Evolutionary conservation across 2,329 filamentous ascomycete species (phyloP).

Genomic region (Triangularia setosa): DNA sequence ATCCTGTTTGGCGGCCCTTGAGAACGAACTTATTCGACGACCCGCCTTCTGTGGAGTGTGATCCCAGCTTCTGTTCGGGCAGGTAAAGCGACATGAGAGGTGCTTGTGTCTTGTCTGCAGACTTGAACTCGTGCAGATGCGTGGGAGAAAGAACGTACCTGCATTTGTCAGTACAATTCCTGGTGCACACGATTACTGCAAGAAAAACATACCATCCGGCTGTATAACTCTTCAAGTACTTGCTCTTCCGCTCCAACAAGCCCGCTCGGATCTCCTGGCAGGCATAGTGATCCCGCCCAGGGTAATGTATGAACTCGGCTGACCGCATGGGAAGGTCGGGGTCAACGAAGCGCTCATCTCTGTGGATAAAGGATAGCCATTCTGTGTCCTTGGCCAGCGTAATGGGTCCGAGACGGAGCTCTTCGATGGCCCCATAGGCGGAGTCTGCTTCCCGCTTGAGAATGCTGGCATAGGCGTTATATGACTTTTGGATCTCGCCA

Average conservation of each 20-base stretch:
- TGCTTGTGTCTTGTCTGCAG: constrained; percentile 85
- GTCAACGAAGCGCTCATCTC: constrained; percentile 82
- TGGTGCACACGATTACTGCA: neutral
- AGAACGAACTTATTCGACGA: constrained; percentile 97
- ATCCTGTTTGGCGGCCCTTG: constrained; percentile 89
- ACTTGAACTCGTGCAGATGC: constrained; percentile 98
- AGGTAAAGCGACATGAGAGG: constrained; percentile 96
- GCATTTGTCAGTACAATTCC: constrained; percentile 16
- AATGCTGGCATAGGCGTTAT: constrained; percentile 88
- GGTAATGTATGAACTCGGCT: constrained; percentile 81
- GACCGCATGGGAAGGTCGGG: constrained; percentile 74
- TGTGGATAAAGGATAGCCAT: constrained; percentile 78
- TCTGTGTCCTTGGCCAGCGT: constrained; percentile 93
- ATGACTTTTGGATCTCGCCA: constrained; percentile 95
- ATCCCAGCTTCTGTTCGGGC: constrained; percentile 91
- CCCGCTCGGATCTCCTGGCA: constrained; percentile 83
- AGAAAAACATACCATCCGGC: constrained; percentile 72
- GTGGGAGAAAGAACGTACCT: constrained; percentile 96
- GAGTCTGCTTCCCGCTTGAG: constrained; percentile 87
- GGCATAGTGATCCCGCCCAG: constrained; percentile 80
- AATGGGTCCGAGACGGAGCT: constrained; percentile 77
- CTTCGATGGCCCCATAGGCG: constrained; percentile 71
- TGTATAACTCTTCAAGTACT: constrained; percentile 96
- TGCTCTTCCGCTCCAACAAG: constrained; percentile 94
- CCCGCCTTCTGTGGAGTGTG: constrained; percentile 76